phyloP scores from a whole-genome alignment of 129 eudicot genomes.

The Chrysanthemum seticuspe region DNA sequence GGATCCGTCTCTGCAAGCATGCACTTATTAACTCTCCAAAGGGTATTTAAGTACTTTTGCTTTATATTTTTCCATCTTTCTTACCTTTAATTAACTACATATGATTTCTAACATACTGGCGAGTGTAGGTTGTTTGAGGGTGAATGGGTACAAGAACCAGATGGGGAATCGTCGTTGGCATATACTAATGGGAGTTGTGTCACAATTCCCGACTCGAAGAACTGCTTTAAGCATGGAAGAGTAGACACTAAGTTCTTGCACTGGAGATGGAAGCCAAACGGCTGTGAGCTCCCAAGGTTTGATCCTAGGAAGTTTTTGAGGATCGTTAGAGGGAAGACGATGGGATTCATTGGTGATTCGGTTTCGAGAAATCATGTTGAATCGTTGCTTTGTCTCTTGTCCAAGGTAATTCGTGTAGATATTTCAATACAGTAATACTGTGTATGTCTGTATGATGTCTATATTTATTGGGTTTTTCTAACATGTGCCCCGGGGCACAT shows the following conservation, averaged over 20 bases:
- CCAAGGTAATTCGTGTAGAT: background rate
- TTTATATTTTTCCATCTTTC: too few species aligned
- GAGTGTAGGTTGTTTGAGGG: slow-evolving; percentile 29
- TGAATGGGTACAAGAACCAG: background rate
- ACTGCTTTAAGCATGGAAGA: background rate
- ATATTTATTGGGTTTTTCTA: too few species aligned
- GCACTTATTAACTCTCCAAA: background rate
- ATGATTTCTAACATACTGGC: background rate
- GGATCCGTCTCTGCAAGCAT: too few species aligned
- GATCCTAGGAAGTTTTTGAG: slow-evolving; percentile 55
- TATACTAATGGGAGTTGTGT: slow-evolving; percentile 44
- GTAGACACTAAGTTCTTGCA: slow-evolving; percentile 43
- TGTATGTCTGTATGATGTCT: too few species aligned
- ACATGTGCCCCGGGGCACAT: too few species aligned
- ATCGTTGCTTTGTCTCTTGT: slow-evolving; percentile 55
- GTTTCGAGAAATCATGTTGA: slow-evolving; percentile 78
- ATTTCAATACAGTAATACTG: too few species aligned
- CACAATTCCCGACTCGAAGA: slow-evolving; percentile 38
- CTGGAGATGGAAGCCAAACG: slow-evolving; percentile 83
- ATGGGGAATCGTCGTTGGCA: slow-evolving; percentile 5
- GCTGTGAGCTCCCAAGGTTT: slow-evolving; percentile 53
- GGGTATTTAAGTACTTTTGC: background rate
- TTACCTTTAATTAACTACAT: too few species aligned
- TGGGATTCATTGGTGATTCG: slow-evolving; percentile 87
- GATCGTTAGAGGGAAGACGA: slow-evolving; percentile 47